Evolutionary conservation across 176 grass and related monocot genomes (phyloP).

Genomic region (bread wheat (Triticum aestivum)): DNA sequence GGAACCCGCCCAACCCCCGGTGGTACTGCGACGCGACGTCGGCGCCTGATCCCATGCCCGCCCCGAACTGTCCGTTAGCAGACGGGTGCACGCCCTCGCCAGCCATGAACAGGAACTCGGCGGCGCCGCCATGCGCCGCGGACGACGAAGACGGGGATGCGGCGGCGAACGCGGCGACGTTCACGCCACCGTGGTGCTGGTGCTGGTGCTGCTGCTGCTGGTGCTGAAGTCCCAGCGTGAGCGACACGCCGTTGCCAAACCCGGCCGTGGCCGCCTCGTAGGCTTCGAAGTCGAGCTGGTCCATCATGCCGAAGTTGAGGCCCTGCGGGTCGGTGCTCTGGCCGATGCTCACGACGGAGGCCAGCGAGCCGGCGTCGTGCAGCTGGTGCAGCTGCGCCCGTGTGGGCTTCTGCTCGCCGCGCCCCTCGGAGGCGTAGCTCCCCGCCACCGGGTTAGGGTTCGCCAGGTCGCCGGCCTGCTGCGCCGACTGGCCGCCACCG

Average conservation of each 20-base stretch:
- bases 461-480: conserved; percentile 1
- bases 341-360: conserved; percentile 68
- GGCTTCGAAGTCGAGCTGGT: conserved; percentile 53
- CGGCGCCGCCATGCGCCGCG: conserved; percentile 16
- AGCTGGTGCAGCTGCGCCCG: conserved; percentile 44
- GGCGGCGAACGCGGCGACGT: conserved; percentile 49
- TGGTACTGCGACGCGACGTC: conserved; percentile 32
- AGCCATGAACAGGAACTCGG: conserved; percentile 44
- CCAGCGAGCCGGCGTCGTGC: conserved; percentile 68
- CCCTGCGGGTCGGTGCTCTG: conserved; percentile 13
- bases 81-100: conserved; percentile 28
- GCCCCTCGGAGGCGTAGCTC: not conserved
- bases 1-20: conserved; percentile 40
- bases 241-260: conserved; percentile 53
- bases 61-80: conserved; percentile 33
- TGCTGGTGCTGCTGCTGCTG: conserved; percentile 12
- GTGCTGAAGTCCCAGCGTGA: conserved; percentile 73
- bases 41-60: conserved; percentile 5
- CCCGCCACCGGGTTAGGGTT: conserved; percentile 35
- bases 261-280: conserved; percentile 29
- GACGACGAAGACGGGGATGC: not conserved
- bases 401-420: conserved; percentile 62
- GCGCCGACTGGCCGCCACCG: not conserved
- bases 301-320: conserved; percentile 50
- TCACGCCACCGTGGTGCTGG: conserved; percentile 37